Evolutionary conservation across 192 early-diverging fungal species (phyloP).

Genomic region (Coemansia brasiliensis): DNA sequence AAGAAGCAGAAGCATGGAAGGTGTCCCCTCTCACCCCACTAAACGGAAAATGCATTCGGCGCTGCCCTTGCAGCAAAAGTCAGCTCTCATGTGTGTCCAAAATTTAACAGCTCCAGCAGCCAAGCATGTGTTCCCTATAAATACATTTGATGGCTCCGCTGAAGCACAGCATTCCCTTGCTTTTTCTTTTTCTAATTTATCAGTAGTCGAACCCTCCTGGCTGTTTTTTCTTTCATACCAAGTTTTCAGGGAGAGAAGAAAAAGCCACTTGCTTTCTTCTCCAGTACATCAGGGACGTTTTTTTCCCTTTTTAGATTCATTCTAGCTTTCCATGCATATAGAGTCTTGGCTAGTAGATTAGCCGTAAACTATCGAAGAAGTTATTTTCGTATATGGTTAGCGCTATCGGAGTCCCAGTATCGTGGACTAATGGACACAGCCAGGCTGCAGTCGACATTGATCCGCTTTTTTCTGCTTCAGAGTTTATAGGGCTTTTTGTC

Average conservation of each 20-base stretch:
- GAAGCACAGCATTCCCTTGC: neutral
- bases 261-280: neutral
- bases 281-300: neutral
- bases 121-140: neutral
- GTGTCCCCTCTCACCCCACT: too few relatives aligned
- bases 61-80: neutral
- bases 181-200: slow-evolving; percentile 1
- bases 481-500: slow-evolving; percentile 32
- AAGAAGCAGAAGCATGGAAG: too few relatives aligned
- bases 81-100: neutral
- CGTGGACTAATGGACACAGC: neutral
- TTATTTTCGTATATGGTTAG: neutral
- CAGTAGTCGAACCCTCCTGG: too few relatives aligned
- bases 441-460: slow-evolving; percentile 2
- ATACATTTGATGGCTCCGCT: slow-evolving; percentile 1
- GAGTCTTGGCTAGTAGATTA: too few relatives aligned
- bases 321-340: too few relatives aligned
- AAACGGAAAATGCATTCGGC: too few relatives aligned
- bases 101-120: slow-evolving; percentile 2
- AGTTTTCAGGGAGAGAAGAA: too few relatives aligned
- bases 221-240: too few relatives aligned
- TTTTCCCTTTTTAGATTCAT: too few relatives aligned
- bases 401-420: neutral
- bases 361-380: too few relatives aligned
- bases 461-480: slow-evolving; percentile 25